Percentiles rank a stretch among this genome's conserved stretches.
Conservation (phyloP, 2,329 filamentous ascomycete genomes). For the Fusarium sp. region DNA sequence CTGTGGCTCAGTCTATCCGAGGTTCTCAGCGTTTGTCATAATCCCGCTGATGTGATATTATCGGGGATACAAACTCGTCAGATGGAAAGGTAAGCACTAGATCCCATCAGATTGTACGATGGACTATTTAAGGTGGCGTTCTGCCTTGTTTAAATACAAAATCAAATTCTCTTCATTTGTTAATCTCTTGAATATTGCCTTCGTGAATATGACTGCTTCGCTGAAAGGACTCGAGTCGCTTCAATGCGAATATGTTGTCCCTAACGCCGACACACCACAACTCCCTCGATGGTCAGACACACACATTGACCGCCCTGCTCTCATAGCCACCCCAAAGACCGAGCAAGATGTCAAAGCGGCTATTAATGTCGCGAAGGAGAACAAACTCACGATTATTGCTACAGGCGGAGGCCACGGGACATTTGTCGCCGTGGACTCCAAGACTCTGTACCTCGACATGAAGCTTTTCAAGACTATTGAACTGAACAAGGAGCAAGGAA, state of each 20-base stretch:
- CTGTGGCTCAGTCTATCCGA: no score
- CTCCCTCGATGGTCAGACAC: conserved; percentile 49
- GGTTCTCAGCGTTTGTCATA: not conserved
- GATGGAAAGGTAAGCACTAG: conserved; percentile 20
- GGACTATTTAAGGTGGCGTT: not conserved
- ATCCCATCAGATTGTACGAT: not conserved
- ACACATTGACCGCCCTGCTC: conserved; percentile 38
- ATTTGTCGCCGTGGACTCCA: conserved; percentile 45
- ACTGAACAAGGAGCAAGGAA: conserved; percentile 40
- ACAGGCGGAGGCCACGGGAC: conserved; percentile 44
- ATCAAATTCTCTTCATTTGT: rapidly evolving
- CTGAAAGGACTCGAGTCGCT: conserved; percentile 5
- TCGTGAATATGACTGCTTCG: conserved; percentile 13
- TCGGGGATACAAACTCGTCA: conserved; percentile 1
- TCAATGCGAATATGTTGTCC: conserved; percentile 6
- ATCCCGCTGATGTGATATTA: not conserved
- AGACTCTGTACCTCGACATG: conserved; percentile 50
- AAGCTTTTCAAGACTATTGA: conserved; percentile 44
- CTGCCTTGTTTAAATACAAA: not conserved
- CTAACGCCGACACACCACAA: not conserved
- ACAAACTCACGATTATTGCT: conserved; percentile 45
- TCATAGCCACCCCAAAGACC: conserved; percentile 43
- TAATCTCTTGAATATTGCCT: rapidly evolving
- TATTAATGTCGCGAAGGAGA: conserved; percentile 42
- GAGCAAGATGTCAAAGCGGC: conserved; percentile 46